Evolutionary conservation across 352 stramenopile genomes (phyloP), one percentile per base, ranked within the genome.

Genomic region (Globisporangium middletonii): DNA sequence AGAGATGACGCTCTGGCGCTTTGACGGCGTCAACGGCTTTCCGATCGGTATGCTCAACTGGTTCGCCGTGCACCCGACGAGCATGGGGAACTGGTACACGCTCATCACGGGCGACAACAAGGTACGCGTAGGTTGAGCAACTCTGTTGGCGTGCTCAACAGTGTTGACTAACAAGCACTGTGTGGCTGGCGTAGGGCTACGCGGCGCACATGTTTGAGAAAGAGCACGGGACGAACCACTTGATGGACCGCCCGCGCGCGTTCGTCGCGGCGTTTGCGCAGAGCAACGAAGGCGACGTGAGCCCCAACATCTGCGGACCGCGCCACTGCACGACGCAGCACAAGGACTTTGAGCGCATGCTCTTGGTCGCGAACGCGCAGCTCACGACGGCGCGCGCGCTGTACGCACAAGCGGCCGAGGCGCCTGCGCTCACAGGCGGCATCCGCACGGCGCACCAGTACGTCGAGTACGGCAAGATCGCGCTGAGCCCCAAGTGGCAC

Each of bases 81-180:
- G 79, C 65, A 96, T 98, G 88, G 92, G 91, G 53, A 96, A 89
- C 51, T 97, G 84, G 73, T 97, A 97, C 69, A 92, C 78, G 35
- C 71, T 97, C n/a, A 95, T 97, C 58, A 96, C 84, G 1, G 89
- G 89, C 19, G 92, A 98, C 70, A 97, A 98, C 73, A 97, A 97
- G 62, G 74, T 82, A 35, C 8, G 42, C 27, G 7, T 44, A 4
- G 7, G 26, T 28, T 12, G 18, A 44, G 46, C 27, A 15, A 45
- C 41, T 9, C n/a, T 4, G 43, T 4, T 26, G 42, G 16, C 15
- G 13, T 46, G 23, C 5, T 9, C 41, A 13, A 12, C 2, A 27
- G 5, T 9, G 19, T 13, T 13, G 11, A 26, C 43, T 48, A 48
- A 48, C 43, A 48, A 12, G 5, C 4, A 26, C 6, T 45, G 41